Conservation (phyloP, 192 early-diverging fungal genomes). For the Backusella morwellensis region DNA sequence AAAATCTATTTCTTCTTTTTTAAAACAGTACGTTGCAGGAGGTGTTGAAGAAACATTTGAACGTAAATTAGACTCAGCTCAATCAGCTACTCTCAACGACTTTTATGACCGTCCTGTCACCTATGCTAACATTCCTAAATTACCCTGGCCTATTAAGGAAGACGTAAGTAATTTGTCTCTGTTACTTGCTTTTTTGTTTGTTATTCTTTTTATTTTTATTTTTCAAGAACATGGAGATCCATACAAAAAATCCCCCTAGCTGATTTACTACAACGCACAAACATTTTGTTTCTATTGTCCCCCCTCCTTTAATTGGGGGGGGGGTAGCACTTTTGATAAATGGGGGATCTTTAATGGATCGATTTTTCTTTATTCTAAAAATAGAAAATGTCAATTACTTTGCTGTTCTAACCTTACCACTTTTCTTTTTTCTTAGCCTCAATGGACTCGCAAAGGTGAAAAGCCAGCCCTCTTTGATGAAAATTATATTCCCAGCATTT, state of each 20-base stretch:
- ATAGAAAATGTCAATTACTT: neutral
- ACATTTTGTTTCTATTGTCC: neutral
- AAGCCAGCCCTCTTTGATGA: slow-evolving; percentile 32
- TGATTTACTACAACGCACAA: slow-evolving; percentile 1
- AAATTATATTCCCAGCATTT: slow-evolving; percentile 49
- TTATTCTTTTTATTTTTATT: neutral
- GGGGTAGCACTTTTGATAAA: neutral
- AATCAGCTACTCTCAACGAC: slow-evolving; percentile 37
- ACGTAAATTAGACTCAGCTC: slow-evolving; percentile 27
- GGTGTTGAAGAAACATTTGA: slow-evolving; percentile 40
- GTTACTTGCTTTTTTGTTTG: neutral
- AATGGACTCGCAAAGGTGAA: slow-evolving; percentile 40
- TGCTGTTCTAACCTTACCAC: neutral
- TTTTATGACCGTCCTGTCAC: slow-evolving; percentile 42
- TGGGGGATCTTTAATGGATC: neutral
- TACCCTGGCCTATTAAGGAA: slow-evolving; percentile 38
- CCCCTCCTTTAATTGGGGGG: neutral
- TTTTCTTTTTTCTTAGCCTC: slow-evolving; percentile 1
- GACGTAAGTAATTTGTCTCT: slow-evolving; percentile 17
- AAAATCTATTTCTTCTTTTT: neutral
- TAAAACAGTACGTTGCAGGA: slow-evolving; percentile 33
- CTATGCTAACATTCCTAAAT: slow-evolving; percentile 41
- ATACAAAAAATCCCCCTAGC: neutral
- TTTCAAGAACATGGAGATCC: neutral
- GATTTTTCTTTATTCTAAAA: neutral